These are phyloP conservation scores for Clavariopsis aquatica DNA, from an alignment of 495 filamentous ascomycete species.

Conservation along the genomic window DNA sequence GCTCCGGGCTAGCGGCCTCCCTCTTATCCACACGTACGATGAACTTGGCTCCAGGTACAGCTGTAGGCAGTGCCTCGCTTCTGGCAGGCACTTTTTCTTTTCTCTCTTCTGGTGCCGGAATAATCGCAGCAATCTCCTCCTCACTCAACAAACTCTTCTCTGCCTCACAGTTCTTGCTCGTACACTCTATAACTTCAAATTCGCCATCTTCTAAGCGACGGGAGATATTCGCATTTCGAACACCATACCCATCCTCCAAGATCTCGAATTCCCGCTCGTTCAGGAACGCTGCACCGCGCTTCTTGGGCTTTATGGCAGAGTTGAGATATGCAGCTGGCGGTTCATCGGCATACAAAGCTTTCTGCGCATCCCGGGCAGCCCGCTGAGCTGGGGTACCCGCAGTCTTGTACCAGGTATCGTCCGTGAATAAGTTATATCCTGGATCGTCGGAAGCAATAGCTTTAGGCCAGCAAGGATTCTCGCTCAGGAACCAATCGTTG, in stretches of 20 bases:
- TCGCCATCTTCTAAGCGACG: not conserved
- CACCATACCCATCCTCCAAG: not conserved
- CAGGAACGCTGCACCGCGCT: not conserved
- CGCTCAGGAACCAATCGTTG: slow-evolving; percentile 7
- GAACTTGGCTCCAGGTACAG: not conserved
- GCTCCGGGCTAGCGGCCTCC: not conserved
- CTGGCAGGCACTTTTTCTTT: not conserved
- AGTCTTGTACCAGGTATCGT: slow-evolving; percentile 1
- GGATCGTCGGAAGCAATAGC: slow-evolving; percentile 4
- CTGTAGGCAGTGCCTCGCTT: not conserved
- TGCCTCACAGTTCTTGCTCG: not conserved
- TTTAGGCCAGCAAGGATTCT: slow-evolving; percentile 12
- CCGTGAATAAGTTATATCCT: not conserved
- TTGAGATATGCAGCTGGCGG: not conserved
- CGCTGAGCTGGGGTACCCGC: not conserved
- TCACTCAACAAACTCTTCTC: not conserved
- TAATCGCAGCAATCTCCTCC: not conserved
- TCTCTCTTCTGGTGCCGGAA: not conserved
- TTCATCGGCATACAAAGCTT: not conserved
- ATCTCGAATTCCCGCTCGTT: not conserved
- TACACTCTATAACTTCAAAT: not conserved
- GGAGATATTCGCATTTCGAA: not conserved
- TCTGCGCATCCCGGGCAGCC: not conserved
- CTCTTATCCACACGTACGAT: not conserved
- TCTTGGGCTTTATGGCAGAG: not conserved